Conservation (phyloP, 108 stramenopile genomes). For the Pseudonitzschia multistriata region DNA sequence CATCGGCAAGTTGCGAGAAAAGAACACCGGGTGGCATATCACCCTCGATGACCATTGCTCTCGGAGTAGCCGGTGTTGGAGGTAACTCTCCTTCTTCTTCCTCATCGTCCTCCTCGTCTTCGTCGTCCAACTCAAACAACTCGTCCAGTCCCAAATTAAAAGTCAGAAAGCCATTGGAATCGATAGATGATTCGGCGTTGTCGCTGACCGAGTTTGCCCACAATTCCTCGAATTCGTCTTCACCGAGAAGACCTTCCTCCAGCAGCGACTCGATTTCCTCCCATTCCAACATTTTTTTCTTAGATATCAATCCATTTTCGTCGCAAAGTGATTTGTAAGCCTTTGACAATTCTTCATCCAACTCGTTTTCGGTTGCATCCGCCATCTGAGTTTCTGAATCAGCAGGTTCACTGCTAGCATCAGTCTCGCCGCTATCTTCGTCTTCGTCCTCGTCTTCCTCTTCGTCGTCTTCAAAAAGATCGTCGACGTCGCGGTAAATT, state of each 20-base stretch:
- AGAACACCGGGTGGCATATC: conserved; percentile 64
- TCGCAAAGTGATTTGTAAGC: conserved; percentile 44
- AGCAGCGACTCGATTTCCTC: conserved; percentile 68
- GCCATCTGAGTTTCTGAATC: not conserved
- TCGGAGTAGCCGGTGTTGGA: conserved; percentile 15
- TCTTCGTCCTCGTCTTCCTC: conserved; percentile 29
- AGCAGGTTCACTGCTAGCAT: not conserved
- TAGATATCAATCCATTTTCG: conserved; percentile 36
- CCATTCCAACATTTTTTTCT: conserved; percentile 50
- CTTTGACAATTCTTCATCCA: conserved; percentile 40
- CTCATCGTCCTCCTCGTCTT: conserved; percentile 39
- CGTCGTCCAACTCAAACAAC: conserved; percentile 76
- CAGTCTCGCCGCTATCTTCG: conserved; percentile 7
- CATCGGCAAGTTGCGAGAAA: conserved; percentile 62
- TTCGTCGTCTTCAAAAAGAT: conserved; percentile 79
- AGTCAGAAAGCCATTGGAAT: conserved; percentile 59
- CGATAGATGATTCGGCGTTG: conserved; percentile 33
- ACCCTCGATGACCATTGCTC: conserved; percentile 40
- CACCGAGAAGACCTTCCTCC: conserved; percentile 65
- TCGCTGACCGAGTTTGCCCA: conserved; percentile 47
- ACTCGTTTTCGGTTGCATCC: conserved; percentile 25
- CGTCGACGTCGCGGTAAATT: conserved; percentile 76
- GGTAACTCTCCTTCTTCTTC: conserved; percentile 20
- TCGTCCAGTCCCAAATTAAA: conserved; percentile 76
- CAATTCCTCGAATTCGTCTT: conserved; percentile 71